phyloP scores from a whole-genome alignment of 169 alveolate species.

The Plasmodium knowlesi region DNA sequence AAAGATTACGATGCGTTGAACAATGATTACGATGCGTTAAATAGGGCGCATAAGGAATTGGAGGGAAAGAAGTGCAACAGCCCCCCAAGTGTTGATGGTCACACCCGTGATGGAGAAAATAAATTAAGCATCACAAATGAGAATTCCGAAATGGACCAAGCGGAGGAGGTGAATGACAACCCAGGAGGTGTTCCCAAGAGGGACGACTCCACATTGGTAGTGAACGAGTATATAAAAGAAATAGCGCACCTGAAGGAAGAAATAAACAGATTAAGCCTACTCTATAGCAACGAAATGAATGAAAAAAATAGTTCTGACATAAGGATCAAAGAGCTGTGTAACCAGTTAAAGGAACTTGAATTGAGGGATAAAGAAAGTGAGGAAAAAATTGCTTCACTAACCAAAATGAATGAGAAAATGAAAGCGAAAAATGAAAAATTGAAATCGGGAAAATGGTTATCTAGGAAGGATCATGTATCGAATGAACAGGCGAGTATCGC shows the following conservation, averaged over 20 bases:
- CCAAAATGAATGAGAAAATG: not conserved
- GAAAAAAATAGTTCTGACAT: conserved; percentile 48
- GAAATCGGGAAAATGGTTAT: not conserved
- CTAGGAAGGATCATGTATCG: not conserved
- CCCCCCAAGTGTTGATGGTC: not conserved
- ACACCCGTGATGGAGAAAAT: not conserved
- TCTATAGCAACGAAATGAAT: conserved; percentile 51
- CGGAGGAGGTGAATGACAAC: not conserved
- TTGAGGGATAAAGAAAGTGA: conserved; percentile 6
- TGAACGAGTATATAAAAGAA: conserved; percentile 7
- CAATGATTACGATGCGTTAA: conserved; percentile 7
- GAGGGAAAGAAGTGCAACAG: not conserved
- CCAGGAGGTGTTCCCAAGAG: not conserved
- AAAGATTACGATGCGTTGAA: conserved; percentile 7
- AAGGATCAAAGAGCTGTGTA: not conserved
- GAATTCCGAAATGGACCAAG: not conserved
- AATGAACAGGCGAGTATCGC: not conserved
- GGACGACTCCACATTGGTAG: not conserved
- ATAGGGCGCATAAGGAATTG: not conserved
- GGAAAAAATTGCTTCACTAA: not conserved
- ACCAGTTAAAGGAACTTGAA: conserved; percentile 11
- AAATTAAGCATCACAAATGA: not conserved
- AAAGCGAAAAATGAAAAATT: conserved; percentile 1
- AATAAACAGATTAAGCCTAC: conserved; percentile 27
- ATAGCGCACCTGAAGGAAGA: conserved; percentile 33